Percentiles rank a stretch among this genome's conserved stretches.
Conservation (phyloP, 2,329 filamentous ascomycete genomes). For the Ascochyta viciae-villosae region DNA sequence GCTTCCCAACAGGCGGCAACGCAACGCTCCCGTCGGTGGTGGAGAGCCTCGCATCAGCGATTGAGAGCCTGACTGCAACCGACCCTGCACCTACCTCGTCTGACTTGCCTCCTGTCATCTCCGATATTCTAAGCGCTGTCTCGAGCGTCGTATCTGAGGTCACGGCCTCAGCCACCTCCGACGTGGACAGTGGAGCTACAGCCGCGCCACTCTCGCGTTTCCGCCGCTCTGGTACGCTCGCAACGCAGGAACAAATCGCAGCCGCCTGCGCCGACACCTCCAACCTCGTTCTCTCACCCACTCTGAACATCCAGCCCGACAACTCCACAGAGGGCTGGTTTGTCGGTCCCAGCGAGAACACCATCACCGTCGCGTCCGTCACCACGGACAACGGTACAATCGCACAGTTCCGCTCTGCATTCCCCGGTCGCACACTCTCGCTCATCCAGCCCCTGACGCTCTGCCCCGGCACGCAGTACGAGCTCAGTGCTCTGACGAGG, state of each 20-base stretch:
- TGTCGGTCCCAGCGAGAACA: conserved; percentile 20
- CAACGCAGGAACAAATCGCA: conserved; percentile 34
- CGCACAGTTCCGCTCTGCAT: conserved; percentile 34
- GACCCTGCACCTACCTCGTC: neutral
- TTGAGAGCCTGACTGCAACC: neutral
- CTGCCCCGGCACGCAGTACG: conserved; percentile 35
- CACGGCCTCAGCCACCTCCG: conserved; percentile 2
- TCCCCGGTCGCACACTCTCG: conserved; percentile 24
- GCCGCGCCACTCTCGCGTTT: conserved; percentile 3
- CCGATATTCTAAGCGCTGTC: conserved; percentile 4
- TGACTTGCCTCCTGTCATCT: conserved; percentile 1
- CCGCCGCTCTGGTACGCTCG: conserved; percentile 26
- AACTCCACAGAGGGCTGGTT: conserved; percentile 32
- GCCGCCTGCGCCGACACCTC: conserved; percentile 31
- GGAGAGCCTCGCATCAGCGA: neutral
- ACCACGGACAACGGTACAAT: conserved; percentile 19
- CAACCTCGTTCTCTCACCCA: conserved; percentile 39
- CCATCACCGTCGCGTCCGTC: conserved; percentile 26
- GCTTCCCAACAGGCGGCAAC: neutral
- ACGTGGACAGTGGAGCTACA: neutral
- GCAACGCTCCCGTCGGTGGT: conserved; percentile 2
- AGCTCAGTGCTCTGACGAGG: conserved; percentile 17
- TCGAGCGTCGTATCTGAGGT: conserved; percentile 11
- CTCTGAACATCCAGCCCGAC: conserved; percentile 27
- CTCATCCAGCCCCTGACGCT: conserved; percentile 38